A percentile compares a stretch with the other conserved stretches of the same genome.
Conservation (phyloP, 768 basidiomycete species). For the Tulasnella sp. region DNA sequence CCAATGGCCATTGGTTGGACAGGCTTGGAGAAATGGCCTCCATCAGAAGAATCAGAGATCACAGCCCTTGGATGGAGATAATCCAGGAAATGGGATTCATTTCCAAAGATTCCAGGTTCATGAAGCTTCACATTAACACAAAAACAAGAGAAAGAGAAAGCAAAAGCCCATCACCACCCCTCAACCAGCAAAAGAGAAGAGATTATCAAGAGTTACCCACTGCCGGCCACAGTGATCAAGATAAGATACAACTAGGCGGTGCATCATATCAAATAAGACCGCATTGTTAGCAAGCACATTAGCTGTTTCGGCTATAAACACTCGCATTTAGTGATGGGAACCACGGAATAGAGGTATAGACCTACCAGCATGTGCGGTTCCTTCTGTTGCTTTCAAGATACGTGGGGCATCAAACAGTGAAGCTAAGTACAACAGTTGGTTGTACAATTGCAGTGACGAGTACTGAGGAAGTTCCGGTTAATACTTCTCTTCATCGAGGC, state of each 20-base stretch:
- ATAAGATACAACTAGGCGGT: conserved; percentile 55
- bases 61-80: no score
- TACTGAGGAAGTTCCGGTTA: conserved; percentile 40
- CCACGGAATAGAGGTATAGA: conserved; percentile 6
- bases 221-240: conserved; percentile 78
- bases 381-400: conserved; percentile 40
- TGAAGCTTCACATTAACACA: no score
- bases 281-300: conserved; percentile 41
- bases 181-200: conserved; percentile 84
- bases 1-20: no score
- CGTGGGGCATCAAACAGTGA: conserved; percentile 66
- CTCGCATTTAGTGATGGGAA: neutral
- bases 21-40: no score
- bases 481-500: neutral
- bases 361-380: conserved; percentile 28
- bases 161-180: no score
- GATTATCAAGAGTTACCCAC: conserved; percentile 67
- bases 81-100: no score
- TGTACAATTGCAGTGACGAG: conserved; percentile 71
- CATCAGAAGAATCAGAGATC: no score
- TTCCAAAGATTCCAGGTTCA: no score
- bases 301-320: conserved; percentile 40
- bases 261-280: conserved; percentile 40
- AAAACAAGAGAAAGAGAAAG: no score
- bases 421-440: conserved; percentile 74